Evolutionary conservation across 2,329 filamentous ascomycete species (phyloP), one percentile per base, ranked within the genome.

Genomic region (Bertia moriformis): DNA sequence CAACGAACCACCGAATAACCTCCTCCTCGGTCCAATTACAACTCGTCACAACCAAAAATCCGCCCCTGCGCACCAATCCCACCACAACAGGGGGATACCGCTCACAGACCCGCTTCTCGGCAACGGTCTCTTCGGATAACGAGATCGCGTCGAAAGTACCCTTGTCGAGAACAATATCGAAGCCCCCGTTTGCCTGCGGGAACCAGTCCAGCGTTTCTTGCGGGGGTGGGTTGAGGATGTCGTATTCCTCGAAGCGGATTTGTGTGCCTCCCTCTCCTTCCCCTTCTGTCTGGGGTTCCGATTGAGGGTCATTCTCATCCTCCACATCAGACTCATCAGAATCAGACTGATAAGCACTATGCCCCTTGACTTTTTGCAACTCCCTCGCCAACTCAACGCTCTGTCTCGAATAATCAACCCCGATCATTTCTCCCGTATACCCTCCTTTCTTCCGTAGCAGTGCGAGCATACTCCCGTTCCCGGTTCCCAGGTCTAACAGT

Each of bases 1-100:
- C 20, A 52, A 17, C 3, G n/a, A 81, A 75, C 73, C 75, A 80
- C 33, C 55, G 52, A 38, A 67, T 58, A 45, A 82, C 51, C 54
- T 82, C 77, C 32, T 71, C 69, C 52, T 73, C 73, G 1, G 77
- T 82, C 77, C 77, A 82, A 51, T 82, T 82, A 48, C 77, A 81
- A 43, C 73, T 79, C 15, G 77, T 81, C 29, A 82, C 67, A 39
- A 79, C 52, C 43, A 82, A 56, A 41, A 70, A 66, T 4, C 71
- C 70, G 2, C 66, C 69, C 10, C 17, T 35, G 46, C 66, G 71
- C 39, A 81, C 62, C 51, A 80, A 54, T 22, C 49, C 49, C 43
- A 62, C 60, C n/a, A 73, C 69, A 44, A 65, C 67, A 38, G 63
- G 59, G 7, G 69, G 62, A 55, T 82, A 82, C n/a, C 62, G 58